Conservation (phyloP, 1,284 basidiomycete genomes). For the Puccinia polysora region DNA sequence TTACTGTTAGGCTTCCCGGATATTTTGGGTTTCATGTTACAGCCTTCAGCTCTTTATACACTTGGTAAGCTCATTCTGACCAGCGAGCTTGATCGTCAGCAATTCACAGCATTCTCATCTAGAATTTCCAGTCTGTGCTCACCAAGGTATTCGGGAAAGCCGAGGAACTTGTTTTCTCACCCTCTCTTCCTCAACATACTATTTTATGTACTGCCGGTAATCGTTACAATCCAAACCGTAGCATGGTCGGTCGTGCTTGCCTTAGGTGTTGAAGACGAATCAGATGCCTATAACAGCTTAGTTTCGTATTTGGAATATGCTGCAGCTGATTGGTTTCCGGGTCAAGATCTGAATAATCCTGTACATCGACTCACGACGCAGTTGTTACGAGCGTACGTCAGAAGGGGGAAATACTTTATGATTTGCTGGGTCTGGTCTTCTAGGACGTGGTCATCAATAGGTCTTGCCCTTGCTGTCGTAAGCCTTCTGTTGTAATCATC, state of each 20-base stretch:
- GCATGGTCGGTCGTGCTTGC: constrained; percentile 27
- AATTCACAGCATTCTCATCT: background rate
- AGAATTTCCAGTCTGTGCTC: constrained; percentile 30
- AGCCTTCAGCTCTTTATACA: constrained; percentile 42
- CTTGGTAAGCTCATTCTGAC: constrained; percentile 25
- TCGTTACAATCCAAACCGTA: constrained; percentile 21
- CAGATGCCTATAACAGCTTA: constrained; percentile 9
- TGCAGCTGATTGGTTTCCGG: constrained; percentile 7
- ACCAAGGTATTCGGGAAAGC: constrained; percentile 17
- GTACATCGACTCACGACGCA: background rate
- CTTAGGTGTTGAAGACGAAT: background rate
- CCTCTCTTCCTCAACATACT: constrained; percentile 32
- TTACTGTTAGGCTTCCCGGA: constrained; percentile 33
- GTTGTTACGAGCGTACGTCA: background rate
- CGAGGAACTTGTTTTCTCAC: constrained; percentile 9
- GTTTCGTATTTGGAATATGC: background rate
- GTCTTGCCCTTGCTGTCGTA: constrained; percentile 29
- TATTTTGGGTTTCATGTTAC: constrained; percentile 43
- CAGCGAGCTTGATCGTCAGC: background rate
- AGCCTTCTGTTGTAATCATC: background rate
- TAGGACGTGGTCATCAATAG: constrained; percentile 28
- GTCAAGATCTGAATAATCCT: background rate
- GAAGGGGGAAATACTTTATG: constrained; percentile 12
- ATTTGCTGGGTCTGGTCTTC: constrained; percentile 26
- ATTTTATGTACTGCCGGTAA: constrained; percentile 24